A percentile compares a stretch with the other conserved stretches of the same genome.
Conservation (phyloP, 176 grass and related monocot species). For the Aegilops speltoides region DNA sequence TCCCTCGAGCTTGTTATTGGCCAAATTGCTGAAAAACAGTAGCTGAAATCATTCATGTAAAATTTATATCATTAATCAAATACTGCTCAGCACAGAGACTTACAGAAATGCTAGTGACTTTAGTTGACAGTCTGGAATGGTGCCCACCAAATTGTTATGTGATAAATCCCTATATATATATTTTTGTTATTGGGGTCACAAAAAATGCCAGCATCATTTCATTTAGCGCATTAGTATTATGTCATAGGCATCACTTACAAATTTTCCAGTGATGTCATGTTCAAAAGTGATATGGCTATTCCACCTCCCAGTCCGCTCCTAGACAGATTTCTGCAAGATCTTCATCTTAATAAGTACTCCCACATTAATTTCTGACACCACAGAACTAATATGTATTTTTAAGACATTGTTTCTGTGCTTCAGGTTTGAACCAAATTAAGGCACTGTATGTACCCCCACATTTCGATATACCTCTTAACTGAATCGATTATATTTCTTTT, state of each 20-base stretch:
- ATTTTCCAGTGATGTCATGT: not conserved
- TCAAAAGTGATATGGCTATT: not conserved
- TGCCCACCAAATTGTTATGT: constrained; percentile 33
- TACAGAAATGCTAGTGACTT: constrained; percentile 28
- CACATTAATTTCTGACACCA: too few relatives aligned
- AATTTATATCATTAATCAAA: not conserved
- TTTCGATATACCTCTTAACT: too few relatives aligned
- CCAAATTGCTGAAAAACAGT: constrained; percentile 24
- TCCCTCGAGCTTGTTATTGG: constrained; percentile 33
- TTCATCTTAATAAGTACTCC: too few relatives aligned
- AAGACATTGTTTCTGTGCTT: too few relatives aligned
- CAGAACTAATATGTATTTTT: too few relatives aligned
- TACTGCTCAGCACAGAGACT: not conserved
- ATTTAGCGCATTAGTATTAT: not conserved
- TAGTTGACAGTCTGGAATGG: constrained; percentile 25
- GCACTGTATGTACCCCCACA: too few relatives aligned
- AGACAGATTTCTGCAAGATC: not conserved
- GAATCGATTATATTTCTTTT: too few relatives aligned
- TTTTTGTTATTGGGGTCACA: not conserved
- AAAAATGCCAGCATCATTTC: not conserved
- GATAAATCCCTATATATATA: constrained; percentile 18
- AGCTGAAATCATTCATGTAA: not conserved
- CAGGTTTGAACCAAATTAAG: too few relatives aligned
- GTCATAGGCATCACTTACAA: not conserved
- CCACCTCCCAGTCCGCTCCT: not conserved